phyloP scores from a whole-genome alignment of 306 rosid species.

The Casuarina cunninghamiana region DNA sequence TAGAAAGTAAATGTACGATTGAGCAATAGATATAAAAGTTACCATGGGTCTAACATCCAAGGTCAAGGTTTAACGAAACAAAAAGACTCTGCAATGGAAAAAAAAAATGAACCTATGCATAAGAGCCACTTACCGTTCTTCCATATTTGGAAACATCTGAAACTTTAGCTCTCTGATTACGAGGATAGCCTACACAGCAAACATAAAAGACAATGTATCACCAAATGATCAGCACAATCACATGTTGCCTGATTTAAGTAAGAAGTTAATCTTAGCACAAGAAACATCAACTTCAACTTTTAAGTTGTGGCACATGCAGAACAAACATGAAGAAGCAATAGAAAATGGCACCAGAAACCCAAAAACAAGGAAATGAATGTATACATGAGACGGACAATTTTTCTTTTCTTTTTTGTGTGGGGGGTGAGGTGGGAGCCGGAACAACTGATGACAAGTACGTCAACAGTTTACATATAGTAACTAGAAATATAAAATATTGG shows the following conservation, averaged over 20 bases:
- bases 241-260: neutral
- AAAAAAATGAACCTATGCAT: slow-evolving; percentile 12
- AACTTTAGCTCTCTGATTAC: slow-evolving; percentile 49
- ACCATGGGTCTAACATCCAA: neutral
- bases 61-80: neutral
- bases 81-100: no score
- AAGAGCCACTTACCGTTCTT: slow-evolving; percentile 46
- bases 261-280: neutral
- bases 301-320: neutral
- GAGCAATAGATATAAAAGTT: neutral
- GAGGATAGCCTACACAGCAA: slow-evolving; percentile 52
- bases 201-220: slow-evolving; percentile 22
- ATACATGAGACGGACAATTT: neutral
- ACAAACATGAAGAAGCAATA: neutral
- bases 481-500: neutral
- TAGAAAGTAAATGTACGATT: neutral
- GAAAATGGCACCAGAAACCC: neutral
- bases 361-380: neutral
- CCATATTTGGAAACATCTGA: slow-evolving; percentile 61
- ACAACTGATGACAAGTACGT: no score
- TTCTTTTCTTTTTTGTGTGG: no score
- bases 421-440: no score
- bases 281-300: neutral
- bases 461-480: neutral
- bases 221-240: slow-evolving; percentile 8